Base-by-base conservation (phyloP, 1,139 yeast genomes). In the Suhomyces maxii region DNA sequence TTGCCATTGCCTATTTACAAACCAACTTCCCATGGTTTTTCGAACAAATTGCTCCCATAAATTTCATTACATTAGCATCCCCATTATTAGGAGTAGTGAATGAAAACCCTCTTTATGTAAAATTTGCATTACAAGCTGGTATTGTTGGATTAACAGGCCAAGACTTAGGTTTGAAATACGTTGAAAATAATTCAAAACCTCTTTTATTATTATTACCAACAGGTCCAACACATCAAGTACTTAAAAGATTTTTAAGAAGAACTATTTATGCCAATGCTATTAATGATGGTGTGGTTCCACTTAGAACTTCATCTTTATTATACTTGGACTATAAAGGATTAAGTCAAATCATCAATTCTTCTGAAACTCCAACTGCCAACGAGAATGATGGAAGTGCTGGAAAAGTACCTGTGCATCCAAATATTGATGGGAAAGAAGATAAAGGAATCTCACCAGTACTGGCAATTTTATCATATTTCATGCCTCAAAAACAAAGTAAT, bases 281-380 rank as follows among this genome's bases (percentile, higher is more conserved):
- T n/a, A 83, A 87, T 59, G 97, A 89, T 63, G 99, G 98, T 0
- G 90, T 93, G 46, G 99, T 93, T 0, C 98, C 99, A 0, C 69
- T 93, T 50, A 70, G 83, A 46, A 90, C 99, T 0, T 82, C 96
- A 0, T 86, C 96, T 0, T 67, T 93, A 46, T 67, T 91, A 26
- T 93, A 83, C 58, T 65, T 93, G 13, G 97, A 80, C 52, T 75
- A 74, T 55, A 67, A 67, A 39, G 78, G 76, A 0, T 56, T 76
- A 36, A 53, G 60, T 14, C 53, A 53, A 30, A 45, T 54, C 11
- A 47, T 55, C 18, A 52, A 53, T 33, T 45, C 57, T 8, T 34
- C 44, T 1, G 53, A 52, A 8, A 41, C 40, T 34, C 23, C 23
- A 28, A 34, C 36, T 11, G 51, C 35, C 28, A 44, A 37, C 14